Base-by-base conservation (phyloP, 345 rosid genomes). In the Eucalyptus virginea region DNA sequence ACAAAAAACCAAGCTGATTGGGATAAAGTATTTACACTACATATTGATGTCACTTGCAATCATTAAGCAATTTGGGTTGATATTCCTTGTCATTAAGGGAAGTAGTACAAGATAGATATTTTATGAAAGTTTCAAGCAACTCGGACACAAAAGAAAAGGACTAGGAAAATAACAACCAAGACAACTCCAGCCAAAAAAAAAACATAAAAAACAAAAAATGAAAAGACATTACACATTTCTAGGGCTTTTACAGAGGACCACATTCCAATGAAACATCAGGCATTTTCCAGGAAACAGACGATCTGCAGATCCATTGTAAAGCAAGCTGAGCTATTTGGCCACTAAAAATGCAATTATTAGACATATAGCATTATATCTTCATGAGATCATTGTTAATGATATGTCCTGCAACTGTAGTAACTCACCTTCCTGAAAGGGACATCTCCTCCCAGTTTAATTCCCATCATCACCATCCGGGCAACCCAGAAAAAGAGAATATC, bases 401-500 rank as follows among this genome's bases (percentile, higher is more conserved):
- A 69, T 69, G 44, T 34, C 42, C 12, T 32, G 80, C 42, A 67
- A 17, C 23, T 8, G 44, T 18, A 37, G 47, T 28, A 37, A 88
- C 92, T 88, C 88, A 97, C 99, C 97, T 96, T 95, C 69, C 94
- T 94, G 87, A 98, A 98, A 54, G 99, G 99, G 83, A 97, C 98
- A 88, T 97, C 98, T 81, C 98, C 98, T 89, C 98, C 96, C 88
- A 98, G 91, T 91, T 93, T 93, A 87, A 96, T 96, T 88, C 99
- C 97, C 90, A 95, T 87, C 99, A 97, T 96, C 89, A 97, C 99
- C 99, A 97, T 98, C 48, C 99, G 96, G 90, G 98, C 99, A 92
- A 98, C 99, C 99, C 99, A 98, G 89, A 98, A 98, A 88, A 97
- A 98, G 81, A 97, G 93, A 90, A 98, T 98, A 91, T 97, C 99